Base-by-base conservation (phyloP, 2,329 filamentous ascomycete genomes). In the Thermoascus crustaceus region DNA sequence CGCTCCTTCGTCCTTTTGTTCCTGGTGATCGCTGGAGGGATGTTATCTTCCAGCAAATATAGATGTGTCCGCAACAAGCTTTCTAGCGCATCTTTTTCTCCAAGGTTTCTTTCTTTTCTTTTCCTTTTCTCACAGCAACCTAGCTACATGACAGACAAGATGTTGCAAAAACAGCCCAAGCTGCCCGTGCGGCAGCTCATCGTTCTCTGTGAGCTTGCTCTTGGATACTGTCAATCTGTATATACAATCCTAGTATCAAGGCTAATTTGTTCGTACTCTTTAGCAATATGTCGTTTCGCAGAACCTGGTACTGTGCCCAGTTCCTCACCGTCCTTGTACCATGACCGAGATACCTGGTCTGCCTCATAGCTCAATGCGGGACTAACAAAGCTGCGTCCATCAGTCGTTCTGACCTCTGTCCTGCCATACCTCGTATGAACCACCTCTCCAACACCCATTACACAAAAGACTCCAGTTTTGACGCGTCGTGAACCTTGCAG, bases 281-380 rank as follows among this genome's bases (percentile, higher is more conserved):
- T 34, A 86, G 83, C 82, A 55, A 72, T 86, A 65, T 85, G 82
- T 54, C 75, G 84, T 52, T 82, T 89, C 52, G 80, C 83, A 41
- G 84, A 89, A 56, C 84, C 84, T 34, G 50, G 60, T 64, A 60
- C 37, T 6, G 64, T n/a, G n/a, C 17, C n/a, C 23, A 27, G 14
- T 32, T 30, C 18, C 0, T 82, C 41, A 74, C 29, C 14, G 32
- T 21, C 41, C 26, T 37, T 37, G 43, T n/a, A n/a, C n/a, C n/a
- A n/a, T n/a, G n/a, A n/a, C n/a, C n/a, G n/a, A n/a, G n/a, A n/a
- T n/a, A n/a, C n/a, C n/a, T 50, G 24, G 14, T 39, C 39, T 2
- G 9, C 20, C 17, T 18, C 13, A 19, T 30, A 7, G 10, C 11
- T 5, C 8, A 7, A n/a, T n/a, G 31, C 23, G 17, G 19, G 22